Percentiles rank a stretch among this genome's conserved stretches.
Conservation (phyloP, 2,329 filamentous ascomycete genomes). For the Cladophialophora bantiana region DNA sequence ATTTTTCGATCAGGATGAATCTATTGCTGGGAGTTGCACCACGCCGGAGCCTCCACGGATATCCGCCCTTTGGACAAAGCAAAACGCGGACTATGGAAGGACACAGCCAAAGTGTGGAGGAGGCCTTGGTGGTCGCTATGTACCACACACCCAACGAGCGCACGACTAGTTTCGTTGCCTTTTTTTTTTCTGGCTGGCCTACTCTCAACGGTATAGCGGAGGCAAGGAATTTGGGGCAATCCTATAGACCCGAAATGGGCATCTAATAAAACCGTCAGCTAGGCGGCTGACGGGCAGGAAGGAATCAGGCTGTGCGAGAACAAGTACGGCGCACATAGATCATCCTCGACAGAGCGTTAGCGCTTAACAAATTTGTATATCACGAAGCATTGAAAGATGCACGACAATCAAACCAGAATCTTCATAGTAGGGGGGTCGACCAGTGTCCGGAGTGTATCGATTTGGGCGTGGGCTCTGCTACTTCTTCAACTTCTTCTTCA, state of each 20-base stretch:
- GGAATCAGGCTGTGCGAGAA: background rate
- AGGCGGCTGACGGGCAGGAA: background rate
- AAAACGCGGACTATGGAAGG: background rate
- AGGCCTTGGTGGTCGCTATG: background rate
- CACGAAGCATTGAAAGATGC: background rate
- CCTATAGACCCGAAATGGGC: background rate
- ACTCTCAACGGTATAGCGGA: background rate
- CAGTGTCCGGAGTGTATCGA: background rate
- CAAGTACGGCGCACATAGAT: background rate
- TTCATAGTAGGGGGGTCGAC: background rate
- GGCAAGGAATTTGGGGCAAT: background rate
- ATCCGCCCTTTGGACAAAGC: background rate
- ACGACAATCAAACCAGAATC: background rate
- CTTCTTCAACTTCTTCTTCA: constrained; percentile 73
- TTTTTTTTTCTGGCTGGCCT: background rate
- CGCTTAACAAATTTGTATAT: background rate
- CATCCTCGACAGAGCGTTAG: background rate
- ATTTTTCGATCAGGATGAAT: background rate
- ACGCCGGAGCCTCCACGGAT: background rate
- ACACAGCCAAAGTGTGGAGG: background rate
- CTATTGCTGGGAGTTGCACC: background rate
- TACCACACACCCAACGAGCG: background rate
- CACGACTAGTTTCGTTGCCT: background rate
- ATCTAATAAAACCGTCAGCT: background rate
- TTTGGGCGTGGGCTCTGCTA: background rate